Conservation (phyloP, 2,329 filamentous ascomycete genomes). For the Pseudogymnoascus sp. region DNA sequence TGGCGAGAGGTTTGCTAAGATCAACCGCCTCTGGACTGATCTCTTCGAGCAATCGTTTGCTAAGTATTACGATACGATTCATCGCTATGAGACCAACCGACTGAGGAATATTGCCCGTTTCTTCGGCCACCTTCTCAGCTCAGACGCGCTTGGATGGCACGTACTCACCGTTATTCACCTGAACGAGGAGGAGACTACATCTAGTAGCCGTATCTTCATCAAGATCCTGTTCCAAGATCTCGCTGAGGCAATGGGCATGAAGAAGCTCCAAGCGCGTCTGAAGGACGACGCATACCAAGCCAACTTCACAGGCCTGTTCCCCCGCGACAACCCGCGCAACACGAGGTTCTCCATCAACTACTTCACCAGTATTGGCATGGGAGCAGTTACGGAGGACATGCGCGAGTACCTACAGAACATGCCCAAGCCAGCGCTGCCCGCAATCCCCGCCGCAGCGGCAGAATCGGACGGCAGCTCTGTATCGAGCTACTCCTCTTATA, state of each 20-base stretch:
- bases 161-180: slow-evolving; percentile 75
- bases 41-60: slow-evolving; percentile 84
- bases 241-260: slow-evolving; percentile 75
- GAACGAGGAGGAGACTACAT: slow-evolving; percentile 95
- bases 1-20: slow-evolving; percentile 88
- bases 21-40: slow-evolving; percentile 90
- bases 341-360: slow-evolving; percentile 98
- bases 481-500: slow-evolving; percentile 72
- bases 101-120: slow-evolving; percentile 91
- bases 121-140: slow-evolving; percentile 83
- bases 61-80: slow-evolving; percentile 95
- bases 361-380: slow-evolving; percentile 97
- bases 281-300: slow-evolving; percentile 70
- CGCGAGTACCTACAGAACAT: slow-evolving; percentile 82
- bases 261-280: slow-evolving; percentile 67
- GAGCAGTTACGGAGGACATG: slow-evolving; percentile 89
- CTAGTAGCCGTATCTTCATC: slow-evolving; percentile 93
- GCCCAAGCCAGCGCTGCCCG: slow-evolving; percentile 72
- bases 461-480: slow-evolving; percentile 56
- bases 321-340: slow-evolving; percentile 78
- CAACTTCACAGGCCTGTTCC: slow-evolving; percentile 79
- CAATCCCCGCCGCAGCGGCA: slow-evolving; percentile 46
- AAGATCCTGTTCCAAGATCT: slow-evolving; percentile 96
- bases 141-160: slow-evolving; percentile 88
- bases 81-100: slow-evolving; percentile 92